phyloP scores from a whole-genome alignment of 2,329 filamentous ascomycete species.

The Leptographium galeiforme region DNA sequence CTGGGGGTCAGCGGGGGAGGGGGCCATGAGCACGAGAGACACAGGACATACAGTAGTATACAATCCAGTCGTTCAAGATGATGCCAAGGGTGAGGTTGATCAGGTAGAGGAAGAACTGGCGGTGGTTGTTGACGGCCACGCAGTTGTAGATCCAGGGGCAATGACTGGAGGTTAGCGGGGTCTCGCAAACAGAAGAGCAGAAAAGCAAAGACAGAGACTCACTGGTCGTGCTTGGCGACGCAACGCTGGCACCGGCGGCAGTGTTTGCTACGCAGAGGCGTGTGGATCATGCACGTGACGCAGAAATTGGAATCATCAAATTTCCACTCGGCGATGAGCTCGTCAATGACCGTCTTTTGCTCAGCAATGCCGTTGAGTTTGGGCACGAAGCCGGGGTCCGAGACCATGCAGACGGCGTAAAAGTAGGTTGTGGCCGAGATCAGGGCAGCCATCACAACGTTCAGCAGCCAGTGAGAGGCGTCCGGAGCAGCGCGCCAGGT shows the following conservation, averaged over 20 bases:
- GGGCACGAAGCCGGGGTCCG: slow-evolving; percentile 86
- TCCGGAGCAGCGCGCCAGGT: slow-evolving; percentile 14
- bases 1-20: slow-evolving; percentile 24
- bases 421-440: slow-evolving; percentile 67
- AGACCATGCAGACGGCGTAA: slow-evolving; percentile 71
- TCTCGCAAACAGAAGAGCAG: background rate
- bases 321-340: slow-evolving; percentile 71
- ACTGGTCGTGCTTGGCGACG: slow-evolving; percentile 95
- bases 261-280: slow-evolving; percentile 88
- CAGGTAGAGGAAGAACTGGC: slow-evolving; percentile 89
- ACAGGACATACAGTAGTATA: slow-evolving; percentile 51
- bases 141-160: slow-evolving; percentile 98
- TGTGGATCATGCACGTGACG: slow-evolving; percentile 85
- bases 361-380: slow-evolving; percentile 81
- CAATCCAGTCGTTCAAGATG: slow-evolving; percentile 54
- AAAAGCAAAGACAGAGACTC: slow-evolving; percentile 24
- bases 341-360: slow-evolving; percentile 79
- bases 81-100: slow-evolving; percentile 66
- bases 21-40: background rate
- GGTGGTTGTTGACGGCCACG: slow-evolving; percentile 87
- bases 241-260: slow-evolving; percentile 85
- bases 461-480: slow-evolving; percentile 52
- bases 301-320: slow-evolving; percentile 95
- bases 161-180: slow-evolving; percentile 43
- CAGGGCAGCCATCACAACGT: slow-evolving; percentile 56